Percentiles rank a stretch among this genome's conserved stretches.
Evolutionary conservation across 1,284 basidiomycete genomes (phyloP).

Genomic region (Crepidotus sp.): DNA sequence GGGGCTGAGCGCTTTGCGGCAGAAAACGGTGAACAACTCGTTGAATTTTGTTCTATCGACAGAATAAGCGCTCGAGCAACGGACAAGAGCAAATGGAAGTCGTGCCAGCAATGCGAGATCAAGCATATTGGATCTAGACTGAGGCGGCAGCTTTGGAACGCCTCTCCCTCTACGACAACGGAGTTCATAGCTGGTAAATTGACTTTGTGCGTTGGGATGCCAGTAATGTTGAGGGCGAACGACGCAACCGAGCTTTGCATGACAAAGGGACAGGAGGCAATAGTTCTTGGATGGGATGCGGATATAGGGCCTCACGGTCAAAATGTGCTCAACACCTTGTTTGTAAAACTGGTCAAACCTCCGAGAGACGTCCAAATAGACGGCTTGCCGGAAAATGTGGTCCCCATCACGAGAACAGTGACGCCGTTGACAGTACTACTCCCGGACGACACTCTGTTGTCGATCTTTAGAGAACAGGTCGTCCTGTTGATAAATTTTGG

Average conservation of each 20-base stretch:
- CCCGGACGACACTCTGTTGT: too few species aligned
- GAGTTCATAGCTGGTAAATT: constrained; percentile 1
- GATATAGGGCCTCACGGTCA: too few species aligned
- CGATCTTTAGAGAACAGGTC: too few species aligned
- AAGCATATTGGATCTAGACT: background rate
- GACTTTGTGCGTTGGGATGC: background rate
- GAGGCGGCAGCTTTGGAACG: background rate
- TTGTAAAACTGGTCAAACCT: too few species aligned
- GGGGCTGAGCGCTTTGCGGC: constrained; percentile 12
- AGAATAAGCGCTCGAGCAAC: background rate
- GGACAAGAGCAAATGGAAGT: background rate
- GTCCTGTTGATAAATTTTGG: too few species aligned
- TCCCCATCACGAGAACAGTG: too few species aligned
- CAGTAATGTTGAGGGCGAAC: constrained; percentile 1
- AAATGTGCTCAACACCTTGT: too few species aligned
- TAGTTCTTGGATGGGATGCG: background rate
- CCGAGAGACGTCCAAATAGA: too few species aligned
- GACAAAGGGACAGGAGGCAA: constrained; percentile 2
- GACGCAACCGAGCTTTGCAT: constrained; percentile 5
- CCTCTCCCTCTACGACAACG: background rate
- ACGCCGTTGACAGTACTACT: too few species aligned
- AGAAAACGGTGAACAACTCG: background rate
- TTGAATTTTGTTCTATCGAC: background rate
- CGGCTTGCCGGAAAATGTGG: too few species aligned
- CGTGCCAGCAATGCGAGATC: background rate